A percentile compares a stretch with the other conserved stretches of the same genome.
These are phyloP conservation scores for Yamadazyma sp. DNA, from an alignment of 805 yeast species.

Conservation along the genomic window DNA sequence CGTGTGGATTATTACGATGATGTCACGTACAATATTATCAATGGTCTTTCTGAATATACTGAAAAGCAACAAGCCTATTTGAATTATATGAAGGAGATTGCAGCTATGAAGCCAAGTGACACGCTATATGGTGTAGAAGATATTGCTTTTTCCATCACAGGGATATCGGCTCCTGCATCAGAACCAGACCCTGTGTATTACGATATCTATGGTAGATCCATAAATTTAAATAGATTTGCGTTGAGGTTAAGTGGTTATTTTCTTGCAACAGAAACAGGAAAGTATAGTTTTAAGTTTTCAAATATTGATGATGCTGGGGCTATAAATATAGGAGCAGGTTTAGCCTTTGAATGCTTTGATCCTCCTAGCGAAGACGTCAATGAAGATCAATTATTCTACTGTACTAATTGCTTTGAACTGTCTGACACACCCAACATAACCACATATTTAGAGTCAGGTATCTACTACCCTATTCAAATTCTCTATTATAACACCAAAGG, in stretches of 20 bases:
- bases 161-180: no score
- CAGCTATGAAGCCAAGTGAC: neutral
- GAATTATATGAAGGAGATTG: neutral
- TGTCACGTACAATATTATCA: no score
- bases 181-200: neutral
- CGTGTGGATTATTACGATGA: no score
- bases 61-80: no score
- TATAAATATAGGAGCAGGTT: neutral
- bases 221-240: neutral
- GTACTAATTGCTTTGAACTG: no score
- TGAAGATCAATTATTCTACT: no score
- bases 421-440: no score
- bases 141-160: neutral
- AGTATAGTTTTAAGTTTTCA: neutral
- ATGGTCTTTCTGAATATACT: no score
- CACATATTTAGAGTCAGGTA: conserved; percentile 1
- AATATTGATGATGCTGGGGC: neutral
- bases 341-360: neutral
- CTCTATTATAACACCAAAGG: neutral
- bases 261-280: conserved; percentile 7
- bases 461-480: conserved; percentile 1
- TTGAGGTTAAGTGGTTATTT: conserved; percentile 11
- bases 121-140: neutral
- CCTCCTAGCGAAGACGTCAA: no score
- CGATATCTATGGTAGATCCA: neutral